Percentiles rank a stretch among this genome's conserved stretches.
phyloP scores from a whole-genome alignment of 2,329 filamentous ascomycete species.

The Cercospora sojina region DNA sequence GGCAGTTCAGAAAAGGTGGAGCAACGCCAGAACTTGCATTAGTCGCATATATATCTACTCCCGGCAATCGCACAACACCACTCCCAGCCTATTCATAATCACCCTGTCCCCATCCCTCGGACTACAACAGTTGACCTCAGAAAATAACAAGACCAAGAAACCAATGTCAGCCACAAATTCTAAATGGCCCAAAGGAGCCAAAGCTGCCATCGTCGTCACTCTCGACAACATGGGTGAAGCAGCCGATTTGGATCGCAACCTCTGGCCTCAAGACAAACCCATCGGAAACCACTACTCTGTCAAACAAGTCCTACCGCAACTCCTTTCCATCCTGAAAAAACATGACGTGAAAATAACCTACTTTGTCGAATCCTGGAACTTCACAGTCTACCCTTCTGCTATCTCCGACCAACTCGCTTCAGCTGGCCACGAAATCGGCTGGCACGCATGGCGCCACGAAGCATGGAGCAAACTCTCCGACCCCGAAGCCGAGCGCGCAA shows the following conservation, averaged over 20 bases:
- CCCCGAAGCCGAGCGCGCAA: slow-evolving; percentile 27
- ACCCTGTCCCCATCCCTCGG: neutral
- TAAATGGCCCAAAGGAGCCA: slow-evolving; percentile 34
- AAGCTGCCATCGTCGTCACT: slow-evolving; percentile 34
- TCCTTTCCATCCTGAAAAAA: slow-evolving; percentile 32
- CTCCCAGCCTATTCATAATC: neutral
- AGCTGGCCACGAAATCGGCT: slow-evolving; percentile 36
- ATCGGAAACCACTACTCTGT: slow-evolving; percentile 36
- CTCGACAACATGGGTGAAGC: slow-evolving; percentile 41
- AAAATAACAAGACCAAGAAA: neutral
- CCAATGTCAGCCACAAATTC: neutral
- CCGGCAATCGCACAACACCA: neutral
- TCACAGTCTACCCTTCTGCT: slow-evolving; percentile 28
- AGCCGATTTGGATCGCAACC: slow-evolving; percentile 35
- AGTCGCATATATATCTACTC: neutral
- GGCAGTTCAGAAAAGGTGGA: neutral
- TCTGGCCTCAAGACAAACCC: slow-evolving; percentile 32
- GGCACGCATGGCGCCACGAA: slow-evolving; percentile 39
- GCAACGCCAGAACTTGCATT: neutral
- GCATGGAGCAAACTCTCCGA: slow-evolving; percentile 35
- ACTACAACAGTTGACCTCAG: neutral
- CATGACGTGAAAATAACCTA: slow-evolving; percentile 36
- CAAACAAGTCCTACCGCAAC: slow-evolving; percentile 31
- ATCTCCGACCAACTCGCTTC: slow-evolving; percentile 28
- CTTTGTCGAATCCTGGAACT: slow-evolving; percentile 39